phyloP scores from a whole-genome alignment of 2,329 filamentous ascomycete genomes.

The Diplodia intermedia region DNA sequence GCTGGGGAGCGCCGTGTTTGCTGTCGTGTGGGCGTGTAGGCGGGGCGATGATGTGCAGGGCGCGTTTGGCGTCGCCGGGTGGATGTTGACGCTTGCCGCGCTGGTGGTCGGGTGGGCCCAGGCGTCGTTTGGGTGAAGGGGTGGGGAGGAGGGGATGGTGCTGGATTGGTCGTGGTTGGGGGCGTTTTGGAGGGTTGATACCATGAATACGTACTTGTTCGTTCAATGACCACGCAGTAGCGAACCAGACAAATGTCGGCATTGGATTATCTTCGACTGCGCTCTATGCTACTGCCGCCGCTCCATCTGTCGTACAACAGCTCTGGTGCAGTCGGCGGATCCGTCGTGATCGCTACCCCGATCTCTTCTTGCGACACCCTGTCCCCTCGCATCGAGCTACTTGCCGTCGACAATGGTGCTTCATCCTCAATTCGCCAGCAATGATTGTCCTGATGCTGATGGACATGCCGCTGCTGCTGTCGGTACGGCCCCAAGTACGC shows the following conservation, averaged over 20 bases:
- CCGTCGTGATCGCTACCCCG: background rate
- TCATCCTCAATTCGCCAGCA: background rate
- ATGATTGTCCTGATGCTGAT: background rate
- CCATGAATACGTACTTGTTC: background rate
- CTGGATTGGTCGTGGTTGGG: background rate
- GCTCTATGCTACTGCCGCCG: no score
- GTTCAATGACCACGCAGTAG: background rate
- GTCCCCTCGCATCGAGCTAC: background rate
- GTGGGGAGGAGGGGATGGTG: no score
- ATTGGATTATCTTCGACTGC: background rate
- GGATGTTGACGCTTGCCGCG: constrained; percentile 45
- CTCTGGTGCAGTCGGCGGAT: background rate
- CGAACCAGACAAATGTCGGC: background rate
- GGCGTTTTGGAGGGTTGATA: background rate
- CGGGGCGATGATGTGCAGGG: constrained; percentile 47
- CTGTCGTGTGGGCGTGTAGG: constrained; percentile 42
- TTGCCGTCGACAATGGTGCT: background rate
- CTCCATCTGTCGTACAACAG: background rate
- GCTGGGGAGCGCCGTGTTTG: constrained; percentile 46
- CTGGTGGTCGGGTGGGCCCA: constrained; percentile 46
- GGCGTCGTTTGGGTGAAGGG: constrained; percentile 40
- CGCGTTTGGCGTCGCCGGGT: constrained; percentile 51
- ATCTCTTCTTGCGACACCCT: background rate
- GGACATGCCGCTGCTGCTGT: background rate
- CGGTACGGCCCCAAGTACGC: background rate